Evolutionary conservation across 805 yeast genomes (phyloP).

Genomic region (Ogataea glucozyma): DNA sequence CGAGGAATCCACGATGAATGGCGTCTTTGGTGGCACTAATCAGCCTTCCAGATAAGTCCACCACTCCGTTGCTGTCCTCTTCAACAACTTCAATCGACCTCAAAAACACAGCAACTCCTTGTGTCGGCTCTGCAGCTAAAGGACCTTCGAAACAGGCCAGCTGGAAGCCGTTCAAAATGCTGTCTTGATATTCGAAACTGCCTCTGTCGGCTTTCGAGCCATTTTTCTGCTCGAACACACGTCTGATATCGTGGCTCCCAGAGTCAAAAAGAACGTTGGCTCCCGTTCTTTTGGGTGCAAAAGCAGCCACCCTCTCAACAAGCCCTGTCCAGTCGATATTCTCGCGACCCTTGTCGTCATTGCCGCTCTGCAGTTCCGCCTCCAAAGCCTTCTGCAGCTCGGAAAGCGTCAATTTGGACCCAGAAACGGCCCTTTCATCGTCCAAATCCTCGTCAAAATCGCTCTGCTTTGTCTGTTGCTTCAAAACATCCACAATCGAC

Average conservation of each 20-base stretch:
- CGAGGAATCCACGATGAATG: slow-evolving; percentile 68
- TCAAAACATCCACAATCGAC: slow-evolving; percentile 42
- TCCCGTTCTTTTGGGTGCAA: slow-evolving; percentile 79
- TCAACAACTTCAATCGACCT: slow-evolving; percentile 38
- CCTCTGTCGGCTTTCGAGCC: not conserved
- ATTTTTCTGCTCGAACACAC: slow-evolving; percentile 36
- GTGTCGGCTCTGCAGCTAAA: slow-evolving; percentile 80
- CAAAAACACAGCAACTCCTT: slow-evolving; percentile 68
- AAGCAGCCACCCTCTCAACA: slow-evolving; percentile 50
- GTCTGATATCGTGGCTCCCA: slow-evolving; percentile 35
- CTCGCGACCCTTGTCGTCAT: slow-evolving; percentile 23
- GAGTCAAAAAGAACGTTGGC: slow-evolving; percentile 72
- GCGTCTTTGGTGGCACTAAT: slow-evolving; percentile 72
- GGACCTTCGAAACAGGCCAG: slow-evolving; percentile 85
- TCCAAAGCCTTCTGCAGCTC: slow-evolving; percentile 38
- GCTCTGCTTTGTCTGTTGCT: slow-evolving; percentile 3
- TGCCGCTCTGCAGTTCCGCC: slow-evolving; percentile 25
- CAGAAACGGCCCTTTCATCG: slow-evolving; percentile 23
- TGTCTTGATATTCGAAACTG: slow-evolving; percentile 53
- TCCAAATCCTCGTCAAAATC: slow-evolving; percentile 22
- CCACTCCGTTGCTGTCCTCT: slow-evolving; percentile 35
- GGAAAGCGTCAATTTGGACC: slow-evolving; percentile 24
- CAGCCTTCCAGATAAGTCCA: slow-evolving; percentile 67
- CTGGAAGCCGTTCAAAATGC: slow-evolving; percentile 81
- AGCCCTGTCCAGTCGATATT: slow-evolving; percentile 34